Conservation (phyloP, 176 grass and related monocot genomes). For the Aegilops bicornis region DNA sequence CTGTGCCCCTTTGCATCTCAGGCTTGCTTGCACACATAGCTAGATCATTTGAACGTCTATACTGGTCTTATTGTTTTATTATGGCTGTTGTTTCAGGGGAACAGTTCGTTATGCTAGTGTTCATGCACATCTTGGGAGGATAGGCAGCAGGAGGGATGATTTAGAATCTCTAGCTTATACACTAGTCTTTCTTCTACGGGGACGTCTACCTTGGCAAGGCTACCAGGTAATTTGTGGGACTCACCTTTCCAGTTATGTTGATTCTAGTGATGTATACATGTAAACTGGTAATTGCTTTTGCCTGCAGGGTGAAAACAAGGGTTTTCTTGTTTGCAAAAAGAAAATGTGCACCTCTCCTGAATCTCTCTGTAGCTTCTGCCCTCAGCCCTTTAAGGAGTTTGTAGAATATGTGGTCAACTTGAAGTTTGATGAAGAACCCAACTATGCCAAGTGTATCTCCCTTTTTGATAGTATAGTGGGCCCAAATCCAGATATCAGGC, state of each 20-base stretch:
- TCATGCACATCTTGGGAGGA: slow-evolving; percentile 97
- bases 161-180: slow-evolving; percentile 99
- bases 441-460: slow-evolving; percentile 95
- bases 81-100: slow-evolving; percentile 60
- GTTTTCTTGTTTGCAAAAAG: slow-evolving; percentile 99
- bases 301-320: slow-evolving; percentile 92
- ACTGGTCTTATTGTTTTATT: slow-evolving; percentile 29
- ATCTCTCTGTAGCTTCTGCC: slow-evolving; percentile 81
- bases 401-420: slow-evolving; percentile 98
- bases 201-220: slow-evolving; percentile 98
- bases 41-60: slow-evolving; percentile 20
- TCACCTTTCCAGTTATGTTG: neutral
- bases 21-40: neutral
- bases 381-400: slow-evolving; percentile 83
- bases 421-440: slow-evolving; percentile 99
- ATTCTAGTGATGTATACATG: slow-evolving; percentile 23
- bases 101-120: slow-evolving; percentile 98
- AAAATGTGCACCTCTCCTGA: slow-evolving; percentile 99
- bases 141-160: slow-evolving; percentile 95
- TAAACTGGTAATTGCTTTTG: slow-evolving; percentile 18
- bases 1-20: neutral
- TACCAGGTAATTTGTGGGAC: slow-evolving; percentile 64
- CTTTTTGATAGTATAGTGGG: slow-evolving; percentile 92
- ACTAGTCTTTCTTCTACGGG: slow-evolving; percentile 89
- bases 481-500: slow-evolving; percentile 91